Conservation (phyloP, 441 rosid species). For the Aleurites moluccanus region DNA sequence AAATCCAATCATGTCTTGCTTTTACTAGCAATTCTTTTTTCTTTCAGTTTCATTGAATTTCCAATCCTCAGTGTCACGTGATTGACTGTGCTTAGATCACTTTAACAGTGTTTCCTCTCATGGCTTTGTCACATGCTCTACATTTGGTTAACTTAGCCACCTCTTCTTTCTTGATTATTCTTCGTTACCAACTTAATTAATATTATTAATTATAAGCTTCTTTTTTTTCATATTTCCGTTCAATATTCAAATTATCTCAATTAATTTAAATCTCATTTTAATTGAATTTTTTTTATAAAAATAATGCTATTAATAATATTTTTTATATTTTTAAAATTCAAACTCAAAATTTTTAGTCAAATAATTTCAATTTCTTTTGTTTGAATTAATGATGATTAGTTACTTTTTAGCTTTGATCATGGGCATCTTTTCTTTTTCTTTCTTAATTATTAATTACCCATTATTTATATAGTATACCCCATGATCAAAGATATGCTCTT, state of each 20-base stretch:
- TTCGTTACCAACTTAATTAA: background rate
- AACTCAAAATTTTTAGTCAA: no score
- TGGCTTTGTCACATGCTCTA: slow-evolving; percentile 33
- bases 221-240: no score
- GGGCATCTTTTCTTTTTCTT: background rate
- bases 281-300: no score
- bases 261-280: no score
- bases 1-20: slow-evolving; percentile 5
- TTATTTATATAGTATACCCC: background rate
- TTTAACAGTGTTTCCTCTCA: slow-evolving; percentile 19
- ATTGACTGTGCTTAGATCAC: slow-evolving; percentile 11
- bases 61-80: slow-evolving; percentile 37
- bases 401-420: background rate
- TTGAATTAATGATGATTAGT: no score
- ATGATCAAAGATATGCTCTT: background rate
- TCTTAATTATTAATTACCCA: background rate
- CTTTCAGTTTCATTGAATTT: slow-evolving; percentile 24
- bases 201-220: background rate
- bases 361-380: no score
- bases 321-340: no score
- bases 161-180: background rate
- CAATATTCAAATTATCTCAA: no score
- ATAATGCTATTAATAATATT: no score
- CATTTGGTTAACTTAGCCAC: background rate
- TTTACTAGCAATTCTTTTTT: slow-evolving; percentile 6